Conservation (phyloP, 768 basidiomycete genomes). For the Termitomyces sp. region DNA sequence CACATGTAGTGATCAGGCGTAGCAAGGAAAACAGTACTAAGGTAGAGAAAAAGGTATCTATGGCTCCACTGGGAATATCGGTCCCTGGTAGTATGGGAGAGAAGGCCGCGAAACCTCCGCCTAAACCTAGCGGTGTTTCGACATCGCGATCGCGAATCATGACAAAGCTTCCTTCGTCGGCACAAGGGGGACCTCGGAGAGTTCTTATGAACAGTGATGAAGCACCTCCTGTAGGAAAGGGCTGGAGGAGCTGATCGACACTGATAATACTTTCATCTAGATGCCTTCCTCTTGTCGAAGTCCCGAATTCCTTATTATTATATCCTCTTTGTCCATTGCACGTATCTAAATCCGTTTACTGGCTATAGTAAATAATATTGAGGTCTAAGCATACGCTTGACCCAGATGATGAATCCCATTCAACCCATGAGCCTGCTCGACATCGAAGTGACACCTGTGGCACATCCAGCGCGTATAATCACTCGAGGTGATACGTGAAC, state of each 20-base stretch:
- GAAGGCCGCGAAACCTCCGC: slow-evolving; percentile 13
- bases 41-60: not conserved
- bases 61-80: slow-evolving; percentile 16
- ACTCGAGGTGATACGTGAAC: not conserved
- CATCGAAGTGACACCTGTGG: slow-evolving; percentile 41
- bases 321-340: not conserved
- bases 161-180: slow-evolving; percentile 25
- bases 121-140: slow-evolving; percentile 14
- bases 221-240: slow-evolving; percentile 43
- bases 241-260: slow-evolving; percentile 41
- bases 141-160: slow-evolving; percentile 17
- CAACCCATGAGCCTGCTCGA: slow-evolving; percentile 20
- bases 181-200: slow-evolving; percentile 50
- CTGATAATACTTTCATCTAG: slow-evolving; percentile 6
- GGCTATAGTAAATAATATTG: not conserved
- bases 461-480: slow-evolving; percentile 28
- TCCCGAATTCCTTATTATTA: not conserved
- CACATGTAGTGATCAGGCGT: slow-evolving; percentile 25
- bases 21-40: slow-evolving; percentile 9
- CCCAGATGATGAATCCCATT: slow-evolving; percentile 23
- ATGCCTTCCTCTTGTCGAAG: not conserved
- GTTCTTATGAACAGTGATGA: slow-evolving; percentile 65
- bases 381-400: not conserved
- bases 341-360: not conserved
- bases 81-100: slow-evolving; percentile 11